phyloP scores from a whole-genome alignment of 148 eudicot genomes.

The Rhododendron kiyosumense region DNA sequence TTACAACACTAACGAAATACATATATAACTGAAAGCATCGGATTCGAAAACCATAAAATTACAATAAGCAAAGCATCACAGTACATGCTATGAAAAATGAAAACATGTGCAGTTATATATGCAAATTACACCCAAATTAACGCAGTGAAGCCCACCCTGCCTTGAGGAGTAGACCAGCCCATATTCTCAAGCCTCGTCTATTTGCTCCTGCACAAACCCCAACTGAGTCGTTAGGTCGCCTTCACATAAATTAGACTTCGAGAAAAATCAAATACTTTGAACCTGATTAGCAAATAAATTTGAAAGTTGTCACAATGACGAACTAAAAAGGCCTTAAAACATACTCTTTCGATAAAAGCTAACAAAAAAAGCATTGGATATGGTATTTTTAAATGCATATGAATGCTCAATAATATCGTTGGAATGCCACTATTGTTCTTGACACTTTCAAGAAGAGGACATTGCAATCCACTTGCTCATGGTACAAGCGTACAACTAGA shows the following conservation, averaged over 20 bases:
- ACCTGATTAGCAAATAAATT: not conserved
- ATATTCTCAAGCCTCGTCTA: constrained; percentile 15
- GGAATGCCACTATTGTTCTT: not conserved
- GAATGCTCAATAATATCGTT: not conserved
- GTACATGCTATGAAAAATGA: not conserved
- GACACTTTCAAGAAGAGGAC: not conserved
- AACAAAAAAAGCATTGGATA: not conserved
- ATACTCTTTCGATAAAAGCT: not conserved
- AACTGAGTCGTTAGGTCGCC: not conserved
- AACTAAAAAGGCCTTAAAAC: not conserved
- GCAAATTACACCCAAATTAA: constrained; percentile 2
- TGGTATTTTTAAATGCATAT: not conserved
- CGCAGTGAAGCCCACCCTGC: constrained; percentile 14
- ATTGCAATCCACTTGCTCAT: not conserved
- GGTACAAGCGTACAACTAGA: not conserved
- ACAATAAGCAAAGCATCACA: not conserved
- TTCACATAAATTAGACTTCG: not conserved
- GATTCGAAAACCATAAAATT: not conserved
- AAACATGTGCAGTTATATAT: not conserved
- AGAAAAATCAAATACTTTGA: not conserved
- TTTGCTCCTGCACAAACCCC: constrained; percentile 16
- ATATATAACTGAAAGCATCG: not conserved
- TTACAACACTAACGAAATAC: not conserved
- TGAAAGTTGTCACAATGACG: not conserved
- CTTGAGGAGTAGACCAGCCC: constrained; percentile 1